A percentile compares a stretch with the other conserved stretches of the same genome.
Evolutionary conservation across 179 eudicot genomes (phyloP).

Genomic region (Camellia oleifera): DNA sequence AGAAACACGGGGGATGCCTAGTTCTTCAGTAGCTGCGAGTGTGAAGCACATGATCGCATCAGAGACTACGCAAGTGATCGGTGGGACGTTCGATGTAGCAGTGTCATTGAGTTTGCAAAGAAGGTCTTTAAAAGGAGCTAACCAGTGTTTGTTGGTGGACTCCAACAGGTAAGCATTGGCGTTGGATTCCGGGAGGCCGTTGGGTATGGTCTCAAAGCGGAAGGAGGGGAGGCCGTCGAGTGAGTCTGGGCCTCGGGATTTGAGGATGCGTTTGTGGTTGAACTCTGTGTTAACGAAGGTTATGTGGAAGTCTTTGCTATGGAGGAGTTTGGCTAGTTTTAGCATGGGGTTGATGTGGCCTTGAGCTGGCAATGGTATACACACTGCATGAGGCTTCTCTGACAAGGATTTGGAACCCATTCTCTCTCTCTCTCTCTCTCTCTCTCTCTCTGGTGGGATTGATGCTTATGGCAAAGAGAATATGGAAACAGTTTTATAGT

Average conservation of each 20-base stretch:
- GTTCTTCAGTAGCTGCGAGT: neutral
- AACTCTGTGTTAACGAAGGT: too few relatives aligned
- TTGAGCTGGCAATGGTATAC: too few relatives aligned
- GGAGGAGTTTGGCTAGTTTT: too few relatives aligned
- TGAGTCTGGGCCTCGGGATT: neutral
- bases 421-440: too few relatives aligned
- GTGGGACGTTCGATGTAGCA: neutral
- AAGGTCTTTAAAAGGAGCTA: neutral
- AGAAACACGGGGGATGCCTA: neutral
- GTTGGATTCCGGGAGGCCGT: neutral
- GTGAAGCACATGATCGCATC: constrained; percentile 1
- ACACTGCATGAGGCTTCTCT: too few relatives aligned
- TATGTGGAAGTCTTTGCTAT: too few relatives aligned
- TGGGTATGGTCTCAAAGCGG: neutral
- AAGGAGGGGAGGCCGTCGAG: neutral
- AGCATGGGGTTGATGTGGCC: too few relatives aligned
- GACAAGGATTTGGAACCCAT: too few relatives aligned
- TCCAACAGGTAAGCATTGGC: neutral
- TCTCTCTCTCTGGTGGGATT: too few relatives aligned
- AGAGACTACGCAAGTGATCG: neutral
- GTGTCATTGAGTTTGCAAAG: neutral
- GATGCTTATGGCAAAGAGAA: too few relatives aligned
- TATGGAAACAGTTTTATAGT: too few relatives aligned
- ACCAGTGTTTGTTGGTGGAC: neutral
- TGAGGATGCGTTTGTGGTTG: too few relatives aligned